Evolutionary conservation across 2,329 filamentous ascomycete species (phyloP), one percentile per base, ranked within the genome.

Genomic region (Exophiala lecanii-corni): DNA sequence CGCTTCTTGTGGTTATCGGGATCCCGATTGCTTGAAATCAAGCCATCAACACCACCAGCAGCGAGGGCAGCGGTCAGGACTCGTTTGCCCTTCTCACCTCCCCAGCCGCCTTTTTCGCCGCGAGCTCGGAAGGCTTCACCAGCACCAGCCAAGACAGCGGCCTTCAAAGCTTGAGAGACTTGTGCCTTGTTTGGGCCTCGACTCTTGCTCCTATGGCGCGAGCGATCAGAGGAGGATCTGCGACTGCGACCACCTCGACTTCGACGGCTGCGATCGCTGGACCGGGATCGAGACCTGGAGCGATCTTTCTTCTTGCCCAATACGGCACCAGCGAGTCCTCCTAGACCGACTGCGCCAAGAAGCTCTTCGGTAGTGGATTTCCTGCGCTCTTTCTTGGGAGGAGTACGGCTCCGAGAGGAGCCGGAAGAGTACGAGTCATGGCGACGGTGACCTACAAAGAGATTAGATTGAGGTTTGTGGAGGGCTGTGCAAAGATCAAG

Each of bases 81-180:
- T 39, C 91, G 87, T 71, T 89, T 92, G 54, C 89, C 87, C 68
- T 96, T 96, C 51, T 86, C 84, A 26, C 89, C 91, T 51, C 82
- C 84, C 89, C 89, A 96, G 32, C 83, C 79, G 41, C 91, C 91
- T 2, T 88, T 85, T 50, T 92, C 85, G 58, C 91, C 94, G 62
- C 89, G 82, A 43, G 89, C 82, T 49, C 87, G 84, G 74, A 94
- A 94, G 31, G 91, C 91, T 65, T 96, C 89, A 41, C 89, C 85
- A 30, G 89, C 91, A 57, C 89, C 91, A 20, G 91, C 89, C 35
- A 94, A 78, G 28, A 96, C 73, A 15, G 89, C 92, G 23, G 91
- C 89, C 71, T 92, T 91, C 62, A 89, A 87, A 23, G 89, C 89
- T 66, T 95, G 88, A 54, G 89, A 81, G 35, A 87, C 78, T 56